These are phyloP conservation scores for Hypoxylon sp. DNA, from an alignment of 2,329 filamentous ascomycete species.

Conservation along the genomic window DNA sequence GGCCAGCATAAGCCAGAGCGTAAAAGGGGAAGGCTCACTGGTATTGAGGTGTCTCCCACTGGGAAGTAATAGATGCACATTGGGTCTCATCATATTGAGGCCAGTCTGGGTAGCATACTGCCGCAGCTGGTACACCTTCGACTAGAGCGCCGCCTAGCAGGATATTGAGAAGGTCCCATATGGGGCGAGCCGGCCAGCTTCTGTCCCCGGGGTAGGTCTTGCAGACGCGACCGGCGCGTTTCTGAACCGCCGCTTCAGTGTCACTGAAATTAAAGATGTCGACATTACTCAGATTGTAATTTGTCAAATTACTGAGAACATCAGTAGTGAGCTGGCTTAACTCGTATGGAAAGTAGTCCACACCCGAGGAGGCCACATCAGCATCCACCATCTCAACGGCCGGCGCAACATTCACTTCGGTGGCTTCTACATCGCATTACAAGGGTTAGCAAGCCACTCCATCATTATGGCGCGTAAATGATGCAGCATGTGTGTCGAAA, in stretches of 20 bases:
- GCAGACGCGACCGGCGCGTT: constrained; percentile 43
- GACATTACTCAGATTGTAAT: constrained; percentile 47
- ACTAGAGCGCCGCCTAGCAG: constrained; percentile 54
- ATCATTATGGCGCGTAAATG: constrained; percentile 14
- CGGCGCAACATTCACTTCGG: constrained; percentile 35
- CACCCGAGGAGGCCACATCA: constrained; percentile 26
- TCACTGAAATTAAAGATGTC: constrained; percentile 48
- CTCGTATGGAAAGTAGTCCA: constrained; percentile 41
- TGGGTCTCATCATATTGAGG: constrained; percentile 50
- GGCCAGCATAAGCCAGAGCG: not conserved
- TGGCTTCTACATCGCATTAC: constrained; percentile 26
- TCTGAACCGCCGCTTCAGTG: constrained; percentile 16
- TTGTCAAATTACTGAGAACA: constrained; percentile 48
- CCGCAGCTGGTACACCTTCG: constrained; percentile 54
- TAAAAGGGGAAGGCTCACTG: constrained; percentile 42
- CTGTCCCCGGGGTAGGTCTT: constrained; percentile 53
- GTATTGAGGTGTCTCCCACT: constrained; percentile 50
- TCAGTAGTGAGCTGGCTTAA: constrained; percentile 42
- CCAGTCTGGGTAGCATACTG: constrained; percentile 53
- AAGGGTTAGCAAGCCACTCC: constrained; percentile 34
- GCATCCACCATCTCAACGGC: constrained; percentile 38
- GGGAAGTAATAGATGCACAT: constrained; percentile 50
- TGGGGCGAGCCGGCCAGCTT: constrained; percentile 48
- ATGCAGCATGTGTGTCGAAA: constrained; percentile 18
- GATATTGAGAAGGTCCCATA: constrained; percentile 51